A percentile compares a stretch with the other conserved stretches of the same genome.
phyloP scores from a whole-genome alignment of 2,329 filamentous ascomycete genomes.

The Magnaporthales sp. region DNA sequence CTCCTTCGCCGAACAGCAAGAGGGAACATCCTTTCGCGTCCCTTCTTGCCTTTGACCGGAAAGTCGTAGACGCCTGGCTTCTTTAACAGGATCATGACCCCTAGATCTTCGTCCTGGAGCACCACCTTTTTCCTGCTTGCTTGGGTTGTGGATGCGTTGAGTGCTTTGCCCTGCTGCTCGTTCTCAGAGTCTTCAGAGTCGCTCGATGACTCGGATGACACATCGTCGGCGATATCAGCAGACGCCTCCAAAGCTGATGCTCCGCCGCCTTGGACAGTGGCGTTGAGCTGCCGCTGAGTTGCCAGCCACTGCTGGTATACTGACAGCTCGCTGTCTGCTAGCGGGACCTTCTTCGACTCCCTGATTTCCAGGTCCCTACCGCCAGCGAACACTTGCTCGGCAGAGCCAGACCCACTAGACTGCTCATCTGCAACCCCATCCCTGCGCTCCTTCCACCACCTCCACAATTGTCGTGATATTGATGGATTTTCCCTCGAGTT shows the following conservation, averaged over 20 bases:
- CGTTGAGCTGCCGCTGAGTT: constrained; percentile 78
- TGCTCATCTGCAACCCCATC: constrained; percentile 40
- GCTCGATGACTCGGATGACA: constrained; percentile 73
- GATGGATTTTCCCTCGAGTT: constrained; percentile 39
- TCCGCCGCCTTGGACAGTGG: constrained; percentile 61
- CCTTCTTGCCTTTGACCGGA: constrained; percentile 83
- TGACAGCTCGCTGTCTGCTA: constrained; percentile 67
- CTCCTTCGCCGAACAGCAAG: constrained; percentile 71
- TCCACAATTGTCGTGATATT: constrained; percentile 69
- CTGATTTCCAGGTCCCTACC: constrained; percentile 53
- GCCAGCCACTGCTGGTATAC: constrained; percentile 90
- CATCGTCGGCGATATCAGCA: constrained; percentile 68
- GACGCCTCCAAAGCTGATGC: constrained; percentile 60
- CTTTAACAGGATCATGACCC: constrained; percentile 82
- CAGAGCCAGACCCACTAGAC: constrained; percentile 28
- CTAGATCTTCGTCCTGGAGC: constrained; percentile 81
- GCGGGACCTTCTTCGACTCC: constrained; percentile 52
- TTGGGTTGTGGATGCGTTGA: constrained; percentile 84
- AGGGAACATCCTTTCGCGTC: constrained; percentile 86
- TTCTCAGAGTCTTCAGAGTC: constrained; percentile 83
- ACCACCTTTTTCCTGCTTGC: constrained; percentile 78
- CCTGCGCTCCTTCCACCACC: constrained; percentile 63
- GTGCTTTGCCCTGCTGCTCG: constrained; percentile 82
- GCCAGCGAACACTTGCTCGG: constrained; percentile 56
- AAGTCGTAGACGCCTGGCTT: constrained; percentile 90